These are phyloP conservation scores for Metschnikowia rubicola DNA, from an alignment of 805 yeast genomes.

Conservation along the genomic window DNA sequence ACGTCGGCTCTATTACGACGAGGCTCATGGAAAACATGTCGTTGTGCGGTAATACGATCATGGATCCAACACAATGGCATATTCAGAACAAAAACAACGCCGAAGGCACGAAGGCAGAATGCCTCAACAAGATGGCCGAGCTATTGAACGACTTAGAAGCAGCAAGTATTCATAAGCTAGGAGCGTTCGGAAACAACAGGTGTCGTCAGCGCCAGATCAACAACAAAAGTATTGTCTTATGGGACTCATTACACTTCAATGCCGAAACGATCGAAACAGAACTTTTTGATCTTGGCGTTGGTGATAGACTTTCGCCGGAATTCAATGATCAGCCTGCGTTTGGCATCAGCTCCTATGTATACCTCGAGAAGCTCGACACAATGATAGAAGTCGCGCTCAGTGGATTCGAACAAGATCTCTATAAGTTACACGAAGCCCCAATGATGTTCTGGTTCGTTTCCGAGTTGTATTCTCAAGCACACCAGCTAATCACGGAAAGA, in stretches of 20 bases:
- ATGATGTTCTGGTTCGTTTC: conserved; percentile 67
- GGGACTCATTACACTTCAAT: conserved; percentile 81
- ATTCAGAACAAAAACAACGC: conserved; percentile 8
- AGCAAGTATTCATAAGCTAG: conserved; percentile 33
- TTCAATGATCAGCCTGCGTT: conserved; percentile 43
- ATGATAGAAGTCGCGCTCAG: conserved; percentile 73
- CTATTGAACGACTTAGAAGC: conserved; percentile 41
- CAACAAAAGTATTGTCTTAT: conserved; percentile 52
- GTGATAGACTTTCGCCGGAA: conserved; percentile 25
- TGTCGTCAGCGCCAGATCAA: conserved; percentile 76
- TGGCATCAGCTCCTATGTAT: conserved; percentile 71
- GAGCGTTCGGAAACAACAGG: conserved; percentile 51
- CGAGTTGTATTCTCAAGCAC: conserved; percentile 39
- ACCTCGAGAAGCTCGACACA: conserved; percentile 56
- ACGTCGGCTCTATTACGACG: conserved; percentile 24
- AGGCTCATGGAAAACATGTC: conserved; percentile 41
- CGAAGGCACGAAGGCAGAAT: conserved; percentile 7
- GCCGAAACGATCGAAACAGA: conserved; percentile 62
- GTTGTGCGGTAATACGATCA: conserved; percentile 34
- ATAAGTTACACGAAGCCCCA: conserved; percentile 65
- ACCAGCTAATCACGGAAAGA: conserved; percentile 45
- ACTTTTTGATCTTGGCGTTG: conserved; percentile 34
- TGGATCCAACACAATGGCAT: conserved; percentile 25
- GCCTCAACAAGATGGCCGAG: conserved; percentile 9
- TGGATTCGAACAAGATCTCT: conserved; percentile 74